These are phyloP conservation scores for Didymella pomorum DNA, from an alignment of 2,329 filamentous ascomycete species.

Conservation along the genomic window DNA sequence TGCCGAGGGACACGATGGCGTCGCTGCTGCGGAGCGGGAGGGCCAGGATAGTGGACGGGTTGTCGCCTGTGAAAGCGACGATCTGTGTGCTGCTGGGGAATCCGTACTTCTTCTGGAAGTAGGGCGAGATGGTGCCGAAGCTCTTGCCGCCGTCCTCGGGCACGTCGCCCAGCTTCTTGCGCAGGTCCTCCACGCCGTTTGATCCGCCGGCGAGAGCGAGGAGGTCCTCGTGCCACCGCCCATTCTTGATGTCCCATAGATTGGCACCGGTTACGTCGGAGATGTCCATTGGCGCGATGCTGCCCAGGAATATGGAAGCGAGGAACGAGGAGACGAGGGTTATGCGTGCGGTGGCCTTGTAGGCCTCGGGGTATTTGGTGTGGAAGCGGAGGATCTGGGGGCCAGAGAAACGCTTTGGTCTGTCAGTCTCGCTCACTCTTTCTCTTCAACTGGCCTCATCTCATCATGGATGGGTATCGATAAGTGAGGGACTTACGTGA, in stretches of 20 bases:
- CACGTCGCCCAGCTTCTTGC: constrained; percentile 80
- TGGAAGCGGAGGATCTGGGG: constrained; percentile 92
- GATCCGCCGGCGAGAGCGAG: constrained; percentile 71
- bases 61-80: constrained; percentile 92
- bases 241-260: constrained; percentile 84
- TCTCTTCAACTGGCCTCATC: not conserved
- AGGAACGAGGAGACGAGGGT: constrained; percentile 96
- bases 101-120: constrained; percentile 81
- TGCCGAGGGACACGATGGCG: constrained; percentile 93
- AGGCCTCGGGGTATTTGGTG: constrained; percentile 80
- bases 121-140: constrained; percentile 77
- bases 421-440: constrained; percentile 13
- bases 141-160: constrained; percentile 80
- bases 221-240: constrained; percentile 76
- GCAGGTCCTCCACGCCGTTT: constrained; percentile 68
- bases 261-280: constrained; percentile 97
- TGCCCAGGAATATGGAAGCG: constrained; percentile 86
- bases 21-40: constrained; percentile 87
- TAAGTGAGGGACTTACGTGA: constrained; percentile 69
- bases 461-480: not conserved
- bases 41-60: constrained; percentile 92
- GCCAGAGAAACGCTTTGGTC: constrained; percentile 87
- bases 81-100: constrained; percentile 79
- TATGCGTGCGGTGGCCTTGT: constrained; percentile 81
- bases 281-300: constrained; percentile 88